Evolutionary conservation across 225 moss, liverwort and hornwort genomes (phyloP), one percentile per base, ranked within the genome.

Genomic region (Pseudoscleropodium purum): DNA sequence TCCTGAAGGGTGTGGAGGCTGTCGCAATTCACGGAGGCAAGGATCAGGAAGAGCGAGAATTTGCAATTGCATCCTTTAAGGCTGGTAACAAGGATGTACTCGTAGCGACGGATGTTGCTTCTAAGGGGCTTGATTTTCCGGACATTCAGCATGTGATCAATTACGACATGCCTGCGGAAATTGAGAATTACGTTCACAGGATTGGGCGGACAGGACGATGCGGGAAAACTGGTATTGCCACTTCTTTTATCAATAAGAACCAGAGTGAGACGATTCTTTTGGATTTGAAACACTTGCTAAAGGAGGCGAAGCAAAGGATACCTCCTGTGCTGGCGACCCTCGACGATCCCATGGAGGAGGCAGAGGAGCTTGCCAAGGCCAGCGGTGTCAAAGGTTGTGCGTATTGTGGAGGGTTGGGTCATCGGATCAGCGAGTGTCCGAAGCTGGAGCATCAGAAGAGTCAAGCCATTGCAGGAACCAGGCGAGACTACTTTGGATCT

Each of bases 381-480:
- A 94, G 92, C 34, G 92, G 94, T 64, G 91, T 90, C 88, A 92
- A 94, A 82, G 92, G 92, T 45, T 94, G 94, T 90, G 94, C 92
- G 26, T 92, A 92, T 83, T 94, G 94, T 92, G 94, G 94, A 82
- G 92, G 93, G 26, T 86, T 94, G 86, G 93, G 92, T 81, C 93
- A 94, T 88, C 91, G 92, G 49, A 92, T 94, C 18, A 92, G 93
- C 56, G 93, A 93, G 86, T 93, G 93, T 83, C 93, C 93, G 68
- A 93, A 93, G 89, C 89, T 93, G 89, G 93, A 93, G 89, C 93
- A 93, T 64, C 93, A 93, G 92, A 93, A 93, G 91, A 91, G 93
- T 88, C 93, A 93, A 92, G 92, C 93, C 60, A 93, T 93, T 86
- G 93, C 92, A 88, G 92, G 93, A 76, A 93, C 92, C 74, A 90